Percentiles rank a stretch among this genome's conserved stretches.
These are phyloP conservation scores for Tuber magnatum DNA, from an alignment of 495 filamentous ascomycete genomes.

Conservation along the genomic window DNA sequence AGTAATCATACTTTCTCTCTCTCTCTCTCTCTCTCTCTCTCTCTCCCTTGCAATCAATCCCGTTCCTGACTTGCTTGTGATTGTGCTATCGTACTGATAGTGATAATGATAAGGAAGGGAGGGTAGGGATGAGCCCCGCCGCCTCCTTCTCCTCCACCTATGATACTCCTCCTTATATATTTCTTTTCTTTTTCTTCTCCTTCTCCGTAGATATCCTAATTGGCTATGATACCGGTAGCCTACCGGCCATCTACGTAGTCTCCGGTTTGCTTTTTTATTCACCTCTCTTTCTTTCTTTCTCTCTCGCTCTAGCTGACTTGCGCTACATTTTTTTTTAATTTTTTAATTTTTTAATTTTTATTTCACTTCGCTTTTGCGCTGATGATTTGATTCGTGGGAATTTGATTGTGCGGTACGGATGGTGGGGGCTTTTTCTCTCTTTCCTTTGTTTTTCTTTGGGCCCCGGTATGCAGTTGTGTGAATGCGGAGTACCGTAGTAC, in stretches of 20 bases:
- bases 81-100: background rate
- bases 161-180: background rate
- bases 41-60: background rate
- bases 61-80: background rate
- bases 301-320: background rate
- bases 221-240: background rate
- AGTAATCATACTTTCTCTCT: background rate
- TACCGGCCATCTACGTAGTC: background rate
- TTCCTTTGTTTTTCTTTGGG: background rate
- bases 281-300: no score
- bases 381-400: background rate
- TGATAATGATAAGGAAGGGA: background rate
- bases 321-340: background rate
- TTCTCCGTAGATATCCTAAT: background rate
- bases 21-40: background rate
- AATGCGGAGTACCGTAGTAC: background rate
- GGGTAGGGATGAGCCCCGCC: background rate
- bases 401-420: background rate
- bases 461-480: background rate
- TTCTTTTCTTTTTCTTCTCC: background rate
- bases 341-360: no score
- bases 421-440: background rate
- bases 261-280: background rate
- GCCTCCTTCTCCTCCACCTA: background rate
- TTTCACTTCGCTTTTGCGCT: background rate